Evolutionary conservation across 495 filamentous ascomycete genomes (phyloP).

Genomic region (Lepidopterella palustris): DNA sequence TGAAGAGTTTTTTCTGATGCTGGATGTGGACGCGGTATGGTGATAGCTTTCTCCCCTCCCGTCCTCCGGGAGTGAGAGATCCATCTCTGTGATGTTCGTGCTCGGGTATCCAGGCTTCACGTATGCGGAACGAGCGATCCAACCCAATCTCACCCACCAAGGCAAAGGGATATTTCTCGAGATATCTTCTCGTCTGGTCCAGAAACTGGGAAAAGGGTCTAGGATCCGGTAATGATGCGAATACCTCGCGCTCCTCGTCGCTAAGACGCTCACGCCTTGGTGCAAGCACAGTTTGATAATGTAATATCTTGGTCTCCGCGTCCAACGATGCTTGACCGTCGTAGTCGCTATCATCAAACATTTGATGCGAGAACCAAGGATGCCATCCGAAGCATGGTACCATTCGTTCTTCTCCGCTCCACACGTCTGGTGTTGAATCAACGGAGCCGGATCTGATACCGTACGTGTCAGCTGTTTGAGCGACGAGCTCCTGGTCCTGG

Average conservation of each 20-base stretch:
- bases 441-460: constrained; percentile 32
- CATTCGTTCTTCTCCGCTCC: constrained; percentile 38
- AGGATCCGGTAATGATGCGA: constrained; percentile 63
- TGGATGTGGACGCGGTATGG: constrained; percentile 66
- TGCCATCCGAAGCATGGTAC: constrained; percentile 96
- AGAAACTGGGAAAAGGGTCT: constrained; percentile 61
- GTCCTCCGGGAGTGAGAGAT: constrained; percentile 67
- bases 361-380: constrained; percentile 93
- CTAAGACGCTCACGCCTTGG: constrained; percentile 39
- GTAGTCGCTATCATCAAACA: constrained; percentile 56
- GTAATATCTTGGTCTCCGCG: constrained; percentile 49
- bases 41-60: constrained; percentile 70
- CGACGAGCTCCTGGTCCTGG: constrained; percentile 83
- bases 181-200: constrained; percentile 53
- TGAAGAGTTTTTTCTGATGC: constrained; percentile 71
- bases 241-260: constrained; percentile 50
- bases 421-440: not conserved
- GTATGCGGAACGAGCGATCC: constrained; percentile 79
- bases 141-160: constrained; percentile 86
- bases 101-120: constrained; percentile 52
- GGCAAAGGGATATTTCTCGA: constrained; percentile 58
- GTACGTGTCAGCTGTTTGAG: constrained; percentile 51
- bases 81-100: constrained; percentile 48
- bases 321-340: constrained; percentile 38
- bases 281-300: constrained; percentile 67